phyloP scores from a whole-genome alignment of 805 yeast genomes.

The Zygosaccharomyces pseudorouxii region DNA sequence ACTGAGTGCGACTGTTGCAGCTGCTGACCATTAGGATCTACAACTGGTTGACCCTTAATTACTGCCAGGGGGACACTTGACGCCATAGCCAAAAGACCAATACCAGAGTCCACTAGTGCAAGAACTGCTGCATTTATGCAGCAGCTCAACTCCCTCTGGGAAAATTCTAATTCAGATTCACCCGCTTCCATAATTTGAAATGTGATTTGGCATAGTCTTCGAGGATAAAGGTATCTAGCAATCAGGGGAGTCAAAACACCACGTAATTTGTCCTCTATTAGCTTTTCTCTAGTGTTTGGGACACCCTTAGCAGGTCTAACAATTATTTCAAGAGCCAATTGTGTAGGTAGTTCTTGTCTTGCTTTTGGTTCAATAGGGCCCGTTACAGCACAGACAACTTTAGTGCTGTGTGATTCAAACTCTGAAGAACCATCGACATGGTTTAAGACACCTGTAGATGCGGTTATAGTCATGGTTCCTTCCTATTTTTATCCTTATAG shows the following conservation, averaged over 20 bases:
- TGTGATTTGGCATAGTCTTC: constrained; percentile 69
- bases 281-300: constrained; percentile 68
- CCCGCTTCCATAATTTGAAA: constrained; percentile 55
- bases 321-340: constrained; percentile 69
- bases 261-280: constrained; percentile 66
- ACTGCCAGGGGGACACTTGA: constrained; percentile 51
- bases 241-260: constrained; percentile 58
- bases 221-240: constrained; percentile 62
- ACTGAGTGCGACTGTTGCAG: constrained; percentile 47
- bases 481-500: background rate
- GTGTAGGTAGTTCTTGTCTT: constrained; percentile 79
- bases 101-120: constrained; percentile 77
- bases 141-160: constrained; percentile 54
- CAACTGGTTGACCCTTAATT: constrained; percentile 30
- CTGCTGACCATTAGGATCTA: constrained; percentile 45
- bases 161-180: constrained; percentile 26
- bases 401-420: constrained; percentile 46
- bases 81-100: constrained; percentile 62
- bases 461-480: constrained; percentile 10
- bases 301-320: constrained; percentile 77
- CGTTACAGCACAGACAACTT: constrained; percentile 69
- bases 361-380: constrained; percentile 88
- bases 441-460: constrained; percentile 36
- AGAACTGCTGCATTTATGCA: constrained; percentile 68
- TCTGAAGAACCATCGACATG: constrained; percentile 81